A percentile compares a stretch with the other conserved stretches of the same genome.
Evolutionary conservation across 176 grass and related monocot genomes (phyloP).

Genomic region (Zea mays): DNA sequence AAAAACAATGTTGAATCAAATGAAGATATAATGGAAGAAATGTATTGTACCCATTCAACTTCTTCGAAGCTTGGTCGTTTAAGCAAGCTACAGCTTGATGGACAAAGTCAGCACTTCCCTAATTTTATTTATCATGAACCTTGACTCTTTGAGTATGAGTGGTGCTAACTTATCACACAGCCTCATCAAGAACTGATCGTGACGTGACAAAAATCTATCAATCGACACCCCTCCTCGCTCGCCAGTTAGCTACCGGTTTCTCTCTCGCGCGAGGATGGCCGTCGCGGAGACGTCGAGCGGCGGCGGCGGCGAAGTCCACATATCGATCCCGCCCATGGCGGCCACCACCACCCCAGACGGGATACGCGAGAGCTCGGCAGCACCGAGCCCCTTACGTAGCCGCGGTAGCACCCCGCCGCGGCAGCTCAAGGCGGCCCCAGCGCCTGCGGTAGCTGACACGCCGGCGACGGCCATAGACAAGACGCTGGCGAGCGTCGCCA

Average conservation of each 20-base stretch:
- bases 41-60: not conserved
- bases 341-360: not conserved
- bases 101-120: not conserved
- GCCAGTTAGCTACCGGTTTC: not conserved
- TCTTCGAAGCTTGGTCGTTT: not conserved
- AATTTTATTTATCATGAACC: too few relatives aligned
- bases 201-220: not conserved
- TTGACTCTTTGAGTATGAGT: not conserved
- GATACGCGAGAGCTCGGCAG: constrained; percentile 18
- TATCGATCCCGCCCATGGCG: not conserved
- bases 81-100: constrained; percentile 26
- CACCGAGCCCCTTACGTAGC: constrained; percentile 18
- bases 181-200: not conserved
- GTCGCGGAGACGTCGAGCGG: not conserved
- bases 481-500: constrained; percentile 43
- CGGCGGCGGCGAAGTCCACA: not conserved
- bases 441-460: not conserved
- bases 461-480: constrained; percentile 25
- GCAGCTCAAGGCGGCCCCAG: not conserved
- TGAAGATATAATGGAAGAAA: too few relatives aligned
- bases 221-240: not conserved
- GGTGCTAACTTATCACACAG: not conserved
- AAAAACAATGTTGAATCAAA: not conserved
- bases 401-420: not conserved
- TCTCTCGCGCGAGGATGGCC: not conserved